Conservation (phyloP, 2,329 filamentous ascomycete species). For the Colletotrichum chrysophilum region DNA sequence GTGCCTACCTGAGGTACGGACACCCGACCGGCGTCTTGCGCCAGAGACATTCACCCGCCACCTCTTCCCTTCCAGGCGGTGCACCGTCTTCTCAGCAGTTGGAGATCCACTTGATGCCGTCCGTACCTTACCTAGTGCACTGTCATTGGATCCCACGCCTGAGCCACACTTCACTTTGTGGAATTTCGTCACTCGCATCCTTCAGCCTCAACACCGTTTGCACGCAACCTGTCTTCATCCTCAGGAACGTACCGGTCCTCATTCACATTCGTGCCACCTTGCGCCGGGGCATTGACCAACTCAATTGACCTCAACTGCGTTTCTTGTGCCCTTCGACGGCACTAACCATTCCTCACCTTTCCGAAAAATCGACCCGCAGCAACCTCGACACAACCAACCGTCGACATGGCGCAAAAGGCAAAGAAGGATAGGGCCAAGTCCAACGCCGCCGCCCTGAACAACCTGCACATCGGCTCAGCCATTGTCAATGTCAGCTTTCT, state of each 20-base stretch:
- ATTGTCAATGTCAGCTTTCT: slow-evolving; percentile 78
- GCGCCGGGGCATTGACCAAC: not conserved
- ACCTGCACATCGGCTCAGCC: slow-evolving; percentile 79
- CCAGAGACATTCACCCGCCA: slow-evolving; percentile 8
- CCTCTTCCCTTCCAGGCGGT: not conserved
- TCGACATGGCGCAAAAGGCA: slow-evolving; percentile 65
- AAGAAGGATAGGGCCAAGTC: slow-evolving; percentile 74
- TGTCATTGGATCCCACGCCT: slow-evolving; percentile 4
- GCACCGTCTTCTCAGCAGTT: not conserved
- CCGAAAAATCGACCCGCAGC: not conserved
- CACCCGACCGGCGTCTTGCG: not conserved
- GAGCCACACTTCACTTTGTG: not conserved
- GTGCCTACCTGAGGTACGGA: not conserved
- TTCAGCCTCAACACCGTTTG: slow-evolving; percentile 7
- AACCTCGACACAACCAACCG: not conserved
- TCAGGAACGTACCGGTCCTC: not conserved
- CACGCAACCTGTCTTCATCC: slow-evolving; percentile 7
- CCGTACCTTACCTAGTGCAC: not conserved
- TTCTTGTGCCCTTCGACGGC: not conserved
- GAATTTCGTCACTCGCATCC: slow-evolving; percentile 3
- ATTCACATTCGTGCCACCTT: not conserved
- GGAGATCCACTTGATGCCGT: not conserved
- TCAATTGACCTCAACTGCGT: not conserved
- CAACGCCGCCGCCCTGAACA: slow-evolving; percentile 79
- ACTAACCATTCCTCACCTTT: not conserved